Evolutionary conservation across 108 stramenopile genomes (phyloP).

Genomic region (Discostella pseudostelligera): DNA sequence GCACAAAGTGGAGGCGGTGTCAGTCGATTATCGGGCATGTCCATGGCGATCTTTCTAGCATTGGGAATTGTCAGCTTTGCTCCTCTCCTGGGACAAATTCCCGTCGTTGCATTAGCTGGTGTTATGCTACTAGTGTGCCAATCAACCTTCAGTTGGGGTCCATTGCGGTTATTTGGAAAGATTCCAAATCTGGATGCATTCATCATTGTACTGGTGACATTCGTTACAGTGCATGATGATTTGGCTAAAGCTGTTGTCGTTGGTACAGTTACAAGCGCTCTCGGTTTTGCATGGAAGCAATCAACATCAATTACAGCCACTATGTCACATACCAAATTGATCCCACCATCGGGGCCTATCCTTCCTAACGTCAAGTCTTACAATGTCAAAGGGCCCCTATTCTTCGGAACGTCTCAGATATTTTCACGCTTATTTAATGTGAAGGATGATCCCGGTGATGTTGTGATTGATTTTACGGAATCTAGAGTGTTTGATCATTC

Average conservation of each 20-base stretch:
- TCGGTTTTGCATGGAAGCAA: slow-evolving; percentile 80
- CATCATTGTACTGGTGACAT: slow-evolving; percentile 66
- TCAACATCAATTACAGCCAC: slow-evolving; percentile 49
- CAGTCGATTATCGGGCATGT: slow-evolving; percentile 65
- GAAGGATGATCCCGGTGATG: slow-evolving; percentile 59
- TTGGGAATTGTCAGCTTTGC: slow-evolving; percentile 67
- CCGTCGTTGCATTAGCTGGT: slow-evolving; percentile 69
- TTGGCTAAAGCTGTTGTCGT: slow-evolving; percentile 70
- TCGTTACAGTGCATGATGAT: slow-evolving; percentile 65
- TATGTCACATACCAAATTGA: slow-evolving; percentile 22
- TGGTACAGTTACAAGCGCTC: slow-evolving; percentile 63
- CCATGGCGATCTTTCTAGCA: slow-evolving; percentile 71
- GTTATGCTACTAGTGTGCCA: slow-evolving; percentile 82
- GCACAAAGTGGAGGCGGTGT: slow-evolving; percentile 73
- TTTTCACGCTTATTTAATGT: slow-evolving; percentile 58
- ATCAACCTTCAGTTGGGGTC: slow-evolving; percentile 77
- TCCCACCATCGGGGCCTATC: slow-evolving; percentile 22
- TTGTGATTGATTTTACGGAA: slow-evolving; percentile 73
- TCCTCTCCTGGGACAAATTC: slow-evolving; percentile 67
- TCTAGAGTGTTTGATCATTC: slow-evolving; percentile 72
- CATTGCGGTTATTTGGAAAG: slow-evolving; percentile 60
- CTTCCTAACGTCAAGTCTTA: slow-evolving; percentile 52
- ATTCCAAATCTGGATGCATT: slow-evolving; percentile 73
- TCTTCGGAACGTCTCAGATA: slow-evolving; percentile 68
- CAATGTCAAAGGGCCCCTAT: slow-evolving; percentile 76